A percentile compares a stretch with the other conserved stretches of the same genome.
Evolutionary conservation across 2,329 filamentous ascomycete species (phyloP).

Genomic region (Immersiporthe knoxdaviesiana): DNA sequence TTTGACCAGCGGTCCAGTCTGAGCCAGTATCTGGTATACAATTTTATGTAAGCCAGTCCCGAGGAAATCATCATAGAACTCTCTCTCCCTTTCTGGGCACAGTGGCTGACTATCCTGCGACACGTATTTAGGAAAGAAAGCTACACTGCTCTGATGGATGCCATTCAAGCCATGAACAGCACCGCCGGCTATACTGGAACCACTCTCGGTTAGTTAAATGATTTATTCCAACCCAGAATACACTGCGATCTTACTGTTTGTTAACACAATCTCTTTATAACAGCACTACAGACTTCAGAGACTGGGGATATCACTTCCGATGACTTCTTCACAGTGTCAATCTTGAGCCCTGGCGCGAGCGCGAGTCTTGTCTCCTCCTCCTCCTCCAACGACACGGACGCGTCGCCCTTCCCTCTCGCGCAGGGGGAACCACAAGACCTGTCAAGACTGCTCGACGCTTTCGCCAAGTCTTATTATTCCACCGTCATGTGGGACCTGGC

Average conservation of each 20-base stretch:
- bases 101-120: not conserved
- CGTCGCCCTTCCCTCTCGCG: slow-evolving; percentile 5
- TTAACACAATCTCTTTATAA: not conserved
- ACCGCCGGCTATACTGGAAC: slow-evolving; percentile 21
- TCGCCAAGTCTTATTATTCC: slow-evolving; percentile 25
- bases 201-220: slow-evolving; percentile 10
- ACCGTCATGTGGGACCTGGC: slow-evolving; percentile 24
- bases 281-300: slow-evolving; percentile 3
- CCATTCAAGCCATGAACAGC: slow-evolving; percentile 17
- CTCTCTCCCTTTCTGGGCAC: too few relatives aligned
- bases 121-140: slow-evolving; percentile 12
- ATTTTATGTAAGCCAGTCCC: slow-evolving; percentile 20
- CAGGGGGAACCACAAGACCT: slow-evolving; percentile 12
- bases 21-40: slow-evolving; percentile 23
- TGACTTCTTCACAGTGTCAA: slow-evolving; percentile 20
- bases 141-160: slow-evolving; percentile 10
- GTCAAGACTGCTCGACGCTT: slow-evolving; percentile 16
- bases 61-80: not conserved
- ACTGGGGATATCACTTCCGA: slow-evolving; percentile 17
- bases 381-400: not conserved
- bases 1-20: slow-evolving; percentile 23
- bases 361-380: slow-evolving; percentile 14
- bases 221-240: not conserved
- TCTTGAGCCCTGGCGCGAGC: slow-evolving; percentile 18
- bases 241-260: not conserved